Evolutionary conservation across 225 moss, liverwort and hornwort genomes (phyloP).

Genomic region (Pseudisothecium myosuroides): DNA sequence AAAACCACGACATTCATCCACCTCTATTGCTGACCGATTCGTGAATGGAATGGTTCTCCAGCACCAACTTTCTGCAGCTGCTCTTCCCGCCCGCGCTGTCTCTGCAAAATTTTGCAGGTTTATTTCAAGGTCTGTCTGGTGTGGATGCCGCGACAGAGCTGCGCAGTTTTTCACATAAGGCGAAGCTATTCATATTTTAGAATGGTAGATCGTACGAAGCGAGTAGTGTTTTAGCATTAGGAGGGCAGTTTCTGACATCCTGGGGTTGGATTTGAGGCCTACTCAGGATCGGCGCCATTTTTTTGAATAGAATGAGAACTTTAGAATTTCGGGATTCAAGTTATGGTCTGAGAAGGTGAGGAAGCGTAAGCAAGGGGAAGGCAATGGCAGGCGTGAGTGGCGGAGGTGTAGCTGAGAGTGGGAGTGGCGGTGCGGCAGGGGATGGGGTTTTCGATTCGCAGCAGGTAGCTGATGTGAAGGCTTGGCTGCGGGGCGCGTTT

Average conservation of each 20-base stretch:
- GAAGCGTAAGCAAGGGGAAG: background rate
- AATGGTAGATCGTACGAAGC: background rate
- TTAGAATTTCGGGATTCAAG: background rate
- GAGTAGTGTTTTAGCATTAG: background rate
- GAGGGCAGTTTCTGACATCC: background rate
- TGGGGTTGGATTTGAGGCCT: background rate
- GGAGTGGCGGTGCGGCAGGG: constrained; percentile 13
- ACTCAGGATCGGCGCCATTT: background rate
- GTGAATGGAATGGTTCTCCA: background rate
- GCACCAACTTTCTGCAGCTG: background rate
- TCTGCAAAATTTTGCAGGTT: background rate
- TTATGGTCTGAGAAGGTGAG: background rate
- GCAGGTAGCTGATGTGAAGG: constrained; percentile 84
- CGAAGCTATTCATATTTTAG: background rate
- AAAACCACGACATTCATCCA: background rate
- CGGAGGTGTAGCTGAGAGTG: constrained; percentile 19
- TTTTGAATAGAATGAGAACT: background rate
- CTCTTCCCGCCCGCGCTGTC: background rate
- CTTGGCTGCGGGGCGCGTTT: constrained; percentile 85
- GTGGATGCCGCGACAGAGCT: background rate
- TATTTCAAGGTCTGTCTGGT: background rate
- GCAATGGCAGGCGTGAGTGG: constrained; percentile 38
- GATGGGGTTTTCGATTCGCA: constrained; percentile 82
- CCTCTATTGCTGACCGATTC: background rate
- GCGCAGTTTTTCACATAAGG: background rate